A percentile compares a stretch with the other conserved stretches of the same genome.
Conservation (phyloP, 2,329 filamentous ascomycete species). For the Pseudohalonectria lignicola region DNA sequence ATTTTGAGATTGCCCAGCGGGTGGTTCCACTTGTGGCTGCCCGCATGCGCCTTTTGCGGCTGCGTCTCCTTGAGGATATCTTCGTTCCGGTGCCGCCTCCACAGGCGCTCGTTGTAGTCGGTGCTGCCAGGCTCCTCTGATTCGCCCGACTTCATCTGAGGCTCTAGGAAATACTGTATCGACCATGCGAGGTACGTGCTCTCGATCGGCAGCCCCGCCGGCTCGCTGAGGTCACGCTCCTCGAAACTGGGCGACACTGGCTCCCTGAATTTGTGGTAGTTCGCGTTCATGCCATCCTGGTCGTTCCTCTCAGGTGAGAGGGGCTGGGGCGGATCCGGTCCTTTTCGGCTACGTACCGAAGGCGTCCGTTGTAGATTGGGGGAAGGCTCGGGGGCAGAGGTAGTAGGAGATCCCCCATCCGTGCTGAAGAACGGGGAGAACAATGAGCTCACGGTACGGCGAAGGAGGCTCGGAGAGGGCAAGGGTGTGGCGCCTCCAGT, state of each 20-base stretch:
- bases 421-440: conserved; percentile 45
- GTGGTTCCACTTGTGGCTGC: conserved; percentile 77
- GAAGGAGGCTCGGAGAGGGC: conserved; percentile 46
- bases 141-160: conserved; percentile 94
- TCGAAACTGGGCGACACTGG: conserved; percentile 71
- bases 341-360: conserved; percentile 27
- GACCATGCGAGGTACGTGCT: conserved; percentile 93
- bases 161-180: conserved; percentile 93
- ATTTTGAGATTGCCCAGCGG: conserved; percentile 80
- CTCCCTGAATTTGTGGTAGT: conserved; percentile 65
- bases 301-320: conserved; percentile 63
- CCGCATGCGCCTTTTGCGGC: conserved; percentile 80
- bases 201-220: conserved; percentile 60
- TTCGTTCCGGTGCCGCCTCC: conserved; percentile 88
- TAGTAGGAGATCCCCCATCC: conserved; percentile 27
- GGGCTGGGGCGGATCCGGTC: conserved; percentile 22
- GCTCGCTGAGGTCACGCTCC: conserved; percentile 44
- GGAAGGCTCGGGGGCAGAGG: conserved; percentile 15
- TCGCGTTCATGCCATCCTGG: conserved; percentile 49
- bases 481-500: conserved; percentile 27
- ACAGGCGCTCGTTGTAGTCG: conserved; percentile 91
- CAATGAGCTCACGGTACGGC: conserved; percentile 52
- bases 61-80: conserved; percentile 86
- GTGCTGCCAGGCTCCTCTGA: conserved; percentile 92
- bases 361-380: conserved; percentile 23